Percentiles rank a stretch among this genome's conserved stretches.
phyloP scores from a whole-genome alignment of 1,284 basidiomycete genomes.

The Nidula niveotomentosa region DNA sequence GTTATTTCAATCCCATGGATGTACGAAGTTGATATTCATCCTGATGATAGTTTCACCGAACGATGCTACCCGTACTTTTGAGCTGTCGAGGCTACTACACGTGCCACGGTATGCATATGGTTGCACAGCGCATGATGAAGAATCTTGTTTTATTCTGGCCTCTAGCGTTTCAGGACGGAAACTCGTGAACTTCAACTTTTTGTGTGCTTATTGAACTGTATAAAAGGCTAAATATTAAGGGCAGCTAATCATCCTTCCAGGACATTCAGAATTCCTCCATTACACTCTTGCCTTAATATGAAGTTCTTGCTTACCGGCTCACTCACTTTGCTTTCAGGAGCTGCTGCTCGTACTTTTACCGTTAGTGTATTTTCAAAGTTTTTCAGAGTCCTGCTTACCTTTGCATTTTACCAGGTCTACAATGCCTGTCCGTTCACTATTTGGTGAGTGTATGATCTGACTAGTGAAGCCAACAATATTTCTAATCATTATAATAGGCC shows the following conservation, averaged over 20 bases:
- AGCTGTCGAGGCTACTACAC: too few relatives aligned
- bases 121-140: too few relatives aligned
- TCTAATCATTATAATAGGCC: background rate
- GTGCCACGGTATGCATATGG: too few relatives aligned
- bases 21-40: too few relatives aligned
- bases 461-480: background rate
- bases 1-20: too few relatives aligned
- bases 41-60: too few relatives aligned
- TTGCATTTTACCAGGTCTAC: slow-evolving; percentile 24
- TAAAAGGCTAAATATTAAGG: too few relatives aligned
- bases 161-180: too few relatives aligned
- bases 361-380: slow-evolving; percentile 14
- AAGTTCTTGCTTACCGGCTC: slow-evolving; percentile 19
- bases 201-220: too few relatives aligned
- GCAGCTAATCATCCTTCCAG: background rate
- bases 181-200: too few relatives aligned
- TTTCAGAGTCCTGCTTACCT: slow-evolving; percentile 1
- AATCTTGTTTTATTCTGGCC: too few relatives aligned
- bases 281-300: slow-evolving; percentile 16
- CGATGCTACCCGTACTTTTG: too few relatives aligned
- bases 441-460: slow-evolving; percentile 21
- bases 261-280: background rate
- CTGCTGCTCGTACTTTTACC: slow-evolving; percentile 39
- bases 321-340: slow-evolving; percentile 23
- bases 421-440: slow-evolving; percentile 35